Percentiles rank a stretch among this genome's conserved stretches.
Conservation (phyloP, 1,284 basidiomycete genomes). For the Lentinula novae-zelandiae region DNA sequence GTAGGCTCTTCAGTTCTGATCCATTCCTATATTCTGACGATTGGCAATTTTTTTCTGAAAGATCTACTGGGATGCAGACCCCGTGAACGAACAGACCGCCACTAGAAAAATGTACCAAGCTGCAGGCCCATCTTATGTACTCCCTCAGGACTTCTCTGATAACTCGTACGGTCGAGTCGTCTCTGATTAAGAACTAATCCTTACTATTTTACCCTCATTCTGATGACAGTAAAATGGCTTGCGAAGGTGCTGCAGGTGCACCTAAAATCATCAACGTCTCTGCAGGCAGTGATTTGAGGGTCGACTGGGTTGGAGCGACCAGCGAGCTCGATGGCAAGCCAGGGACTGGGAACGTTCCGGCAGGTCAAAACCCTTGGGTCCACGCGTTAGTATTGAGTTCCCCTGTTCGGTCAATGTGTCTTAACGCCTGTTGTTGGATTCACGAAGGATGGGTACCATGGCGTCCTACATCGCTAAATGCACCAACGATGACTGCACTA, state of each 20-base stretch:
- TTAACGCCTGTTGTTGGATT: not conserved
- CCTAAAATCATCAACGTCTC: constrained; percentile 16
- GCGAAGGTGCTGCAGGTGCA: constrained; percentile 20
- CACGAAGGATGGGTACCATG: constrained; percentile 29
- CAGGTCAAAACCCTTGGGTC: constrained; percentile 21
- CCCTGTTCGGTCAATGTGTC: not conserved
- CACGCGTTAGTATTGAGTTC: constrained; percentile 18
- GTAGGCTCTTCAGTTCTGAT: constrained; percentile 8
- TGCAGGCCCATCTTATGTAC: constrained; percentile 18
- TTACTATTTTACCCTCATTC: not conserved
- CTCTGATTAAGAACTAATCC: not conserved
- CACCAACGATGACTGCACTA: constrained; percentile 28
- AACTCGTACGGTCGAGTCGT: constrained; percentile 14
- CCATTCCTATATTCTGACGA: not conserved
- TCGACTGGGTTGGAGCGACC: constrained; percentile 22
- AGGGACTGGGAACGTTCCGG: constrained; percentile 17
- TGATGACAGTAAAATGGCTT: constrained; percentile 19
- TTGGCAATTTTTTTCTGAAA: not conserved
- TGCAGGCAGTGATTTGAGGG: constrained; percentile 17
- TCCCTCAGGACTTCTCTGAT: constrained; percentile 16
- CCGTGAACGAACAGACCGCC: constrained; percentile 19
- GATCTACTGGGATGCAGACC: constrained; percentile 20
- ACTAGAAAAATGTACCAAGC: constrained; percentile 23
- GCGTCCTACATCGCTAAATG: constrained; percentile 36
- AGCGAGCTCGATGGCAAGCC: constrained; percentile 19